Evolutionary conservation across 176 grass and related monocot genomes (phyloP).

Genomic region (Triticum turgidum): DNA sequence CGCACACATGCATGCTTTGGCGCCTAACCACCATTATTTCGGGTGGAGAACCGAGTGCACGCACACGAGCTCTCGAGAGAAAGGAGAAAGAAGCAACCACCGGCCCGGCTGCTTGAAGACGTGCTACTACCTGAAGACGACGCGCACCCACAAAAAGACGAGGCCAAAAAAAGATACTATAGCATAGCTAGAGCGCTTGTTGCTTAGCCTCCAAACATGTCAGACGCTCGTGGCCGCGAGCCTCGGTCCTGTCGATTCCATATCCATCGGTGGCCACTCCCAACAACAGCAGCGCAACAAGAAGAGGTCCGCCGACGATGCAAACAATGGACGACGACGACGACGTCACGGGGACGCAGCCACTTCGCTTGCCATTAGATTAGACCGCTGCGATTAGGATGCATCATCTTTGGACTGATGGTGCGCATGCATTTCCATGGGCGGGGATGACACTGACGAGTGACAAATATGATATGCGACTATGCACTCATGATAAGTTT

Average conservation of each 20-base stretch:
- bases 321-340: neutral
- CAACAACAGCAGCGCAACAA: slow-evolving; percentile 24
- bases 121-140: slow-evolving; percentile 47
- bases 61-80: neutral
- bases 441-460: neutral
- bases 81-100: slow-evolving; percentile 16
- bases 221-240: slow-evolving; percentile 18
- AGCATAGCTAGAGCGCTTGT: neutral
- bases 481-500: neutral
- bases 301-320: neutral
- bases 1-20: neutral
- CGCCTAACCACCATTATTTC: slow-evolving; percentile 19
- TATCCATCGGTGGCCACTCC: slow-evolving; percentile 27
- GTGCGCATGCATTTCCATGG: neutral
- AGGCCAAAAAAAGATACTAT: neutral
- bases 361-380: neutral
- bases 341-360: slow-evolving; percentile 21
- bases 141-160: slow-evolving; percentile 26
- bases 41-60: neutral
- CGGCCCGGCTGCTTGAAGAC: slow-evolving; percentile 1
- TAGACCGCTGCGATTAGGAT: no score
- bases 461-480: no score
- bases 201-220: slow-evolving; percentile 57
- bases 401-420: neutral
- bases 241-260: neutral